Base-by-base conservation (phyloP, 306 rosid genomes). In the Rosa chinensis region DNA sequence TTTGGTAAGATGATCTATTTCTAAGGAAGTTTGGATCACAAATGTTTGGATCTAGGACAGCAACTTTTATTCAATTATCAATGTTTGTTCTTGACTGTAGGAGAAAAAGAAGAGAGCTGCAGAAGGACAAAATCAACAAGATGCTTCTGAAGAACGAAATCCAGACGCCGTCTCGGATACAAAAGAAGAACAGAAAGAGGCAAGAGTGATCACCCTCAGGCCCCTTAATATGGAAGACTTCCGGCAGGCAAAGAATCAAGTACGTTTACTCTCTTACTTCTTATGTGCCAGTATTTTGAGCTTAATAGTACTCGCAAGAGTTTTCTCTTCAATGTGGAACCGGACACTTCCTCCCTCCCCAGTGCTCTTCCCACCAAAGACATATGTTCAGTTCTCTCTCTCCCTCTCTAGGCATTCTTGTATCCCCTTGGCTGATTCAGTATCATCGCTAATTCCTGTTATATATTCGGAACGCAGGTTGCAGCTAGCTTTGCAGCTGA, bases 401-500 rank as follows among this genome's bases (percentile, higher is more conserved):
- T 0, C 40, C 25, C 28, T 62, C 17, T 62, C 39, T 48, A 23
- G 56, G 55, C 20, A 47, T 70, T 49, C 75, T 55, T 14, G 4
- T 17, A 13, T 5, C 18, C 40, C 1, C 1, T 59, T 58, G 16
- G 1, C n/a, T 5, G 21, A 44, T 45, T 74, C 18, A 16, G 66
- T 40, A 49, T 66, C 5, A 4, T 59, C 74, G 37, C n/a, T 66
- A 64, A 78, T 76, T 74, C 79, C 66, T 72, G 48, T 42, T 39
- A 45, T 12, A 44, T 52, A 74, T 23, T 81, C 37, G 85, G 28
- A 80, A 20, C 68, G 48, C 81, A 95, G 97, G 96, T 91, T 75
- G 96, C 96, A 8, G 94, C 99, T 37, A 96, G 99, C 86, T 91
- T 90, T 84, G 84, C 99, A 32, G 62, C 92, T 0, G 98, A 96